Base-by-base conservation (phyloP, 108 stramenopile genomes). In the Cylindrotheca closterium region DNA sequence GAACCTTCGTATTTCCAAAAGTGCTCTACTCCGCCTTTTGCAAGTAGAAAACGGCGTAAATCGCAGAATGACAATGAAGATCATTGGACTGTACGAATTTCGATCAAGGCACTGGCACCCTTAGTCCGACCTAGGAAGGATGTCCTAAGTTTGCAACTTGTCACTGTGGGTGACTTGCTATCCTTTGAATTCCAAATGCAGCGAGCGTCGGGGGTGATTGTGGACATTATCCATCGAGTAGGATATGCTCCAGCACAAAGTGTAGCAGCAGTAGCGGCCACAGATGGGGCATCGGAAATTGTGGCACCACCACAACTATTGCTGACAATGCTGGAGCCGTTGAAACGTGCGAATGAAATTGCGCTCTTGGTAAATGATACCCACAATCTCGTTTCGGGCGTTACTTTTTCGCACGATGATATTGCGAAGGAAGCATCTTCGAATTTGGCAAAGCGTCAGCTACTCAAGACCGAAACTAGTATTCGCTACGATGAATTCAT, bases 391-490 rank as follows among this genome's bases (percentile, higher is more conserved):
- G 51, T 74, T 12, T 67, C 73, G 3, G 56, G 66, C 25, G 66
- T 74, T 1, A 67, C 58, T 19, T 74, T 74, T 63, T 50, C 63
- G 4, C 71, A 73, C 42, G 71, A 73, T 23, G 71, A 73, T 47
- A 25, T 68, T 1, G 37, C 67, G 29, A 37, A 58, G 5, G 67
- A 68, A 18, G 30, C 32, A n/a, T 19, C 63, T 22, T 23, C 22
- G 24, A 60, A 31, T 37, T 51, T 22, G 12, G 58, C 58, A 7
- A 45, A 45, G 3, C 10, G 34, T 19, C 45, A 42, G 10, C 31
- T 58, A 8, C 66, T 93, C 21, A 90, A 87, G 42, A 93, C 88
- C 0, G 92, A 93, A 68, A 90, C 92, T 18, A 85, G 81, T 50
- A 77, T 80, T 21, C 65, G 77, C 4, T 77, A 65, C 23, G 87